A percentile compares a stretch with the other conserved stretches of the same genome.
Evolutionary conservation across 2,329 filamentous ascomycete genomes (phyloP).

Genomic region (Fusarium sp.): DNA sequence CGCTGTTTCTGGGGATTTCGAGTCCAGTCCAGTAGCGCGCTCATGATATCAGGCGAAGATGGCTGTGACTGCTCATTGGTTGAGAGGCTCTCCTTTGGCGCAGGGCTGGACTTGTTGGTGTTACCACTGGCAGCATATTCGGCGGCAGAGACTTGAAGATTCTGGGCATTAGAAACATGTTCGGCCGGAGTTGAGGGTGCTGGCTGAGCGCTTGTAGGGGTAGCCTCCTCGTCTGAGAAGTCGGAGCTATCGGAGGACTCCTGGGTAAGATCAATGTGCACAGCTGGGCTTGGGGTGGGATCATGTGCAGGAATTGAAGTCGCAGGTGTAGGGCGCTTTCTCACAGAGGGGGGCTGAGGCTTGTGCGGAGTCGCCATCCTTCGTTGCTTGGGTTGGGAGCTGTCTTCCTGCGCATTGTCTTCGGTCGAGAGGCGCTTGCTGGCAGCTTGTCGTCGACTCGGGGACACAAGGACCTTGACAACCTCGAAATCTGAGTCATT

Average conservation of each 20-base stretch:
- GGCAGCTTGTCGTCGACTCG: conserved; percentile 1
- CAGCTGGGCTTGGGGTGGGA: neutral
- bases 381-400: conserved; percentile 1
- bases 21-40: neutral
- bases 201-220: neutral
- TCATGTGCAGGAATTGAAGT: neutral
- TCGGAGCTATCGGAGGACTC: conserved; percentile 28
- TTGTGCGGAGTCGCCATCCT: conserved; percentile 7
- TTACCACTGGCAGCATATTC: neutral
- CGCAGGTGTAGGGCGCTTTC: neutral
- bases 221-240: conserved; percentile 18
- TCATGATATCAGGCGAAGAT: conserved; percentile 3
- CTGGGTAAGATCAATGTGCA: conserved; percentile 29
- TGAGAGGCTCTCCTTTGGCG: neutral
- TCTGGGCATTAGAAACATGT: neutral
- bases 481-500: conserved; percentile 22
- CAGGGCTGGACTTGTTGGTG: neutral
- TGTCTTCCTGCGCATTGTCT: conserved; percentile 17
- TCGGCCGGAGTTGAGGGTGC: neutral
- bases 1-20: neutral
- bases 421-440: neutral
- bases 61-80: neutral
- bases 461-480: conserved; percentile 7
- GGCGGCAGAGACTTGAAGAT: neutral
- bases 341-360: neutral